Evolutionary conservation across 116 monocot species (phyloP).

Genomic region (Cymodocea nodosa): DNA sequence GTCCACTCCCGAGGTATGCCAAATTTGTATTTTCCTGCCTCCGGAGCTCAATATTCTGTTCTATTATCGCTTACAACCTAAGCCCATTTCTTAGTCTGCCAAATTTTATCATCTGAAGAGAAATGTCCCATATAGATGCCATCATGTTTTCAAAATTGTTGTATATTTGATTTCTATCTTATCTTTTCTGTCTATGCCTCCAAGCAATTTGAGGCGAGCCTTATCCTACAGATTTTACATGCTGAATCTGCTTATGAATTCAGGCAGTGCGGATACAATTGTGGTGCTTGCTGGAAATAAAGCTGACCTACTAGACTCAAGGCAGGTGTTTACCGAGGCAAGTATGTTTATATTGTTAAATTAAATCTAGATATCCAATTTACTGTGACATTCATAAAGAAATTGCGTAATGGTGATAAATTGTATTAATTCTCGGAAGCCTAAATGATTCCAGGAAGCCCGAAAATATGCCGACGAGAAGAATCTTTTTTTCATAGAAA

Average conservation of each 20-base stretch:
- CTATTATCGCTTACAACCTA: too few relatives aligned
- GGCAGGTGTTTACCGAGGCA: conserved; percentile 54
- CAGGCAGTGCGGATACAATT: conserved; percentile 56
- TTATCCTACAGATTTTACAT: background rate
- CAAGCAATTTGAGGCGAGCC: background rate
- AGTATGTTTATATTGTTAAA: conserved; percentile 1
- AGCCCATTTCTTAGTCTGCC: too few relatives aligned
- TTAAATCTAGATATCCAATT: too few relatives aligned
- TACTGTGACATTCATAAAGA: too few relatives aligned
- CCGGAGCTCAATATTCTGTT: background rate
- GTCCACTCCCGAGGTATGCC: conserved; percentile 71
- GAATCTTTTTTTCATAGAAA: conserved; percentile 27
- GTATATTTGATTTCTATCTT: background rate
- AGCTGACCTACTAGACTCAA: conserved; percentile 12
- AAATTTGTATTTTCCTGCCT: background rate
- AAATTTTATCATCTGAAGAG: too few relatives aligned
- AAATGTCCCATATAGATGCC: background rate
- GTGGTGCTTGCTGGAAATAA: conserved; percentile 87
- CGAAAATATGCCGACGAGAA: conserved; percentile 27
- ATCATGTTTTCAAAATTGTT: background rate
- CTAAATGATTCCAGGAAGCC: conserved; percentile 15
- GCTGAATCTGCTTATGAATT: background rate
- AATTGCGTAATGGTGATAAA: too few relatives aligned
- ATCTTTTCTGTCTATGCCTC: background rate
- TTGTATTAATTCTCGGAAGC: too few relatives aligned